These are phyloP conservation scores for Echinosophora koreensis DNA, from an alignment of 306 rosid genomes.

Conservation along the genomic window DNA sequence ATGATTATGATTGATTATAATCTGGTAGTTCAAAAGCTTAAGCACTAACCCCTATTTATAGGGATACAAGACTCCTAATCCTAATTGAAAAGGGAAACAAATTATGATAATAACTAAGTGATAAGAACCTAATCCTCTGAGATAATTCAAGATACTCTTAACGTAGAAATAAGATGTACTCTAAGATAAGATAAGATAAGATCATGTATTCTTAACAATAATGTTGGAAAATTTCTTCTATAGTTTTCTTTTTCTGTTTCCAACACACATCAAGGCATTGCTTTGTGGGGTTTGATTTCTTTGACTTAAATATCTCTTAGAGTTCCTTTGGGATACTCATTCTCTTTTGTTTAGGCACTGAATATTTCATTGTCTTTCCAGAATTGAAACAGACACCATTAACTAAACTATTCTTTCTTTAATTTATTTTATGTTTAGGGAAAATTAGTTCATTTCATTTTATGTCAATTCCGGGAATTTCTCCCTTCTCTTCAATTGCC, in stretches of 20 bases:
- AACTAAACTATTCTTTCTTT: background rate
- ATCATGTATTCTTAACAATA: no score
- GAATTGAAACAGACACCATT: background rate
- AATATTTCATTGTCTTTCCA: background rate
- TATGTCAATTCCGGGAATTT: background rate
- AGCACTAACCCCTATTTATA: no score
- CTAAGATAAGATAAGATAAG: no score
- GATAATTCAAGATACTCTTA: no score
- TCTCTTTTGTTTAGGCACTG: background rate
- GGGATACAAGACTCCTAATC: no score
- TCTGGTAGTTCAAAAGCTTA: no score
- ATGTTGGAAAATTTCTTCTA: background rate
- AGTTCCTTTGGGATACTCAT: background rate
- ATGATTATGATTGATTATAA: no score
- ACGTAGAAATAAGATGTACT: no score
- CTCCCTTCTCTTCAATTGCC: background rate
- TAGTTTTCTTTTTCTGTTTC: conserved; percentile 2
- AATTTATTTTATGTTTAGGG: background rate
- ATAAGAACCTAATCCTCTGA: no score
- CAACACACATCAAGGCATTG: background rate
- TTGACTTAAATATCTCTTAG: background rate
- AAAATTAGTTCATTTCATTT: conserved; percentile 12
- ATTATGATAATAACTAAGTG: no score
- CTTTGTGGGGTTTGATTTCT: background rate
- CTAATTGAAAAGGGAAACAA: no score